Conservation (phyloP, 2,329 filamentous ascomycete species). For the Fusarium sp. region DNA sequence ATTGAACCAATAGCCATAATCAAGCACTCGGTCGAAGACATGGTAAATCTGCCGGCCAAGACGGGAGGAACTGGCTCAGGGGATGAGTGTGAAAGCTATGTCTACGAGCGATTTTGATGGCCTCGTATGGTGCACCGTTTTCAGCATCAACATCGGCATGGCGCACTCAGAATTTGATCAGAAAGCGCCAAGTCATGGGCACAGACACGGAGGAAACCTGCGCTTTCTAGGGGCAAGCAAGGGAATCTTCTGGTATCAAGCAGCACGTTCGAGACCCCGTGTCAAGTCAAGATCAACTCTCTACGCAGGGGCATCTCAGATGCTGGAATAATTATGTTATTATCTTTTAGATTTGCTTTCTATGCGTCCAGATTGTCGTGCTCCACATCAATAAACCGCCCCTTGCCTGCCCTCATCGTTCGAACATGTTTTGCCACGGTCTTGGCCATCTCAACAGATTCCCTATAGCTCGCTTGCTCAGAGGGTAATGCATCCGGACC, state of each 20-base stretch:
- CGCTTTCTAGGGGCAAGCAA: conserved; percentile 45
- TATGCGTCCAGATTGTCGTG: conserved; percentile 49
- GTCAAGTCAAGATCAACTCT: conserved; percentile 43
- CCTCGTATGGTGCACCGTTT: conserved; percentile 41
- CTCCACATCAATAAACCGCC: conserved; percentile 63
- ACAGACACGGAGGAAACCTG: conserved; percentile 52
- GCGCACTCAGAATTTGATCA: conserved; percentile 52
- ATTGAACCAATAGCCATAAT: conserved; percentile 51
- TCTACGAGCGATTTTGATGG: conserved; percentile 43
- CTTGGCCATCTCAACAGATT: conserved; percentile 54
- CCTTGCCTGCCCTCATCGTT: conserved; percentile 59
- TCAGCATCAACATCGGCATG: conserved; percentile 56
- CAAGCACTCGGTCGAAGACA: conserved; percentile 48
- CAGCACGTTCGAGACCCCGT: conserved; percentile 42
- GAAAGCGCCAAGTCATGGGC: conserved; percentile 57
- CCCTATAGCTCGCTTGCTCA: conserved; percentile 50
- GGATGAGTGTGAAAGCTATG: conserved; percentile 18
- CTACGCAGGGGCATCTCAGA: neutral
- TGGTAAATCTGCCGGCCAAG: conserved; percentile 15
- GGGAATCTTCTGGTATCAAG: conserved; percentile 12
- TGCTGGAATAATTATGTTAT: neutral
- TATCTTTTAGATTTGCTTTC: neutral
- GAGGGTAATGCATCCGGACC: conserved; percentile 49
- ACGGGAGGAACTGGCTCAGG: conserved; percentile 37
- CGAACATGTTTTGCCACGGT: conserved; percentile 63